phyloP scores from a whole-genome alignment of 2,329 filamentous ascomycete species.

The Verticillium alfalfae region DNA sequence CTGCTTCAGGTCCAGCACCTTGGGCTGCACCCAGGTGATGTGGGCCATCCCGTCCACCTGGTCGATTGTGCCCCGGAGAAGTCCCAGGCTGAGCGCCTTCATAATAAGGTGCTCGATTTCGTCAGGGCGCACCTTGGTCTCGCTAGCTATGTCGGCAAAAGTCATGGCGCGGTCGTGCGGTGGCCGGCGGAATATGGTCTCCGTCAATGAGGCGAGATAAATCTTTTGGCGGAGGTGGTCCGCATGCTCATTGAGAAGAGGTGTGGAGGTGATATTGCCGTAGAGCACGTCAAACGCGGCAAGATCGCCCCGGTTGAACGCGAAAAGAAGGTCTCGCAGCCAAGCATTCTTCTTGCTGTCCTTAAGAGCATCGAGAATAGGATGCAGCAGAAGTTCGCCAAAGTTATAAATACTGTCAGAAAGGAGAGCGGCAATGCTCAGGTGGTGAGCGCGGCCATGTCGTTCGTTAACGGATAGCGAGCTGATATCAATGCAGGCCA shows the following conservation, averaged over 20 bases:
- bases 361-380: conserved; percentile 78
- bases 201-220: conserved; percentile 89
- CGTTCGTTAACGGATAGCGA: conserved; percentile 70
- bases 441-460: conserved; percentile 80
- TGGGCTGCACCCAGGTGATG: conserved; percentile 98
- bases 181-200: conserved; percentile 91
- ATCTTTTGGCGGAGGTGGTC: conserved; percentile 95
- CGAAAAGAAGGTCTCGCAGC: conserved; percentile 93
- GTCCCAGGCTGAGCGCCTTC: conserved; percentile 93
- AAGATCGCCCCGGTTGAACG: conserved; percentile 94
- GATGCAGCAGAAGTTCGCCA: conserved; percentile 94
- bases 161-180: conserved; percentile 94
- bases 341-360: conserved; percentile 70
- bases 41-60: conserved; percentile 91
- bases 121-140: conserved; percentile 85
- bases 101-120: conserved; percentile 98
- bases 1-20: conserved; percentile 92
- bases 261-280: conserved; percentile 73
- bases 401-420: conserved; percentile 99
- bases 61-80: conserved; percentile 89
- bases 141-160: conserved; percentile 79
- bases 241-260: conserved; percentile 72
- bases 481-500: conserved; percentile 86
- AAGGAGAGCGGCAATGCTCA: conserved; percentile 85
- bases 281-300: conserved; percentile 79